These are phyloP conservation scores for Besnoitia besnoiti DNA, from an alignment of 169 alveolate genomes.

Conservation along the genomic window DNA sequence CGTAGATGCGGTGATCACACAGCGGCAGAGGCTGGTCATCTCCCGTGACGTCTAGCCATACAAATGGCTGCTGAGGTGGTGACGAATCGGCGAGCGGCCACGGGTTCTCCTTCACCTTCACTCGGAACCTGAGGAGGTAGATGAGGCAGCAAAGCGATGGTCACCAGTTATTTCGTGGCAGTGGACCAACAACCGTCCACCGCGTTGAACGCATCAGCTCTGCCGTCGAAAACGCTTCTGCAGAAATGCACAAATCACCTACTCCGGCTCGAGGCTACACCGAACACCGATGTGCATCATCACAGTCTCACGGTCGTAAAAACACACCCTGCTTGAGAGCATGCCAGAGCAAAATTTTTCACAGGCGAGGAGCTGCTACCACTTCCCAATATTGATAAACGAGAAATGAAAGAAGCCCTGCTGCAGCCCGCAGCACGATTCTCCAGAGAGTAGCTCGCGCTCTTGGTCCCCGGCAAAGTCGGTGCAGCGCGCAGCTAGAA, in stretches of 20 bases:
- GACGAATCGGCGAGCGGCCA: background rate
- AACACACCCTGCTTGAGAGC: too few relatives aligned
- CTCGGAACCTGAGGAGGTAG: background rate
- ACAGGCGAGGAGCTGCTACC: too few relatives aligned
- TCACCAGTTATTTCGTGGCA: background rate
- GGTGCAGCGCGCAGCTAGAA: background rate
- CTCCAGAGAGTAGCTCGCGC: background rate
- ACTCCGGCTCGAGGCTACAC: too few relatives aligned
- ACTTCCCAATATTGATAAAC: too few relatives aligned
- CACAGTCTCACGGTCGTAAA: background rate
- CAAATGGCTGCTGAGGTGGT: slow-evolving; percentile 15
- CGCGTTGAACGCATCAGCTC: background rate
- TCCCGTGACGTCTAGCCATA: slow-evolving; percentile 1
- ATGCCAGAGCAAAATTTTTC: too few relatives aligned
- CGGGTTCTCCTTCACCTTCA: background rate
- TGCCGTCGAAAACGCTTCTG: background rate
- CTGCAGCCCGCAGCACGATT: background rate
- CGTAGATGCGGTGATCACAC: slow-evolving; percentile 20
- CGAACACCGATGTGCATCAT: too few relatives aligned
- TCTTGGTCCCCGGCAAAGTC: background rate
- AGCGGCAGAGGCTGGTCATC: background rate
- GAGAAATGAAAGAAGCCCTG: too few relatives aligned
- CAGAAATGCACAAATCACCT: too few relatives aligned
- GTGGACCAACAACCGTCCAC: background rate
- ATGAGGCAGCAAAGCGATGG: background rate